These are phyloP conservation scores for Fusarium haematococcum DNA, from an alignment of 2,329 filamentous ascomycete species.

Conservation along the genomic window DNA sequence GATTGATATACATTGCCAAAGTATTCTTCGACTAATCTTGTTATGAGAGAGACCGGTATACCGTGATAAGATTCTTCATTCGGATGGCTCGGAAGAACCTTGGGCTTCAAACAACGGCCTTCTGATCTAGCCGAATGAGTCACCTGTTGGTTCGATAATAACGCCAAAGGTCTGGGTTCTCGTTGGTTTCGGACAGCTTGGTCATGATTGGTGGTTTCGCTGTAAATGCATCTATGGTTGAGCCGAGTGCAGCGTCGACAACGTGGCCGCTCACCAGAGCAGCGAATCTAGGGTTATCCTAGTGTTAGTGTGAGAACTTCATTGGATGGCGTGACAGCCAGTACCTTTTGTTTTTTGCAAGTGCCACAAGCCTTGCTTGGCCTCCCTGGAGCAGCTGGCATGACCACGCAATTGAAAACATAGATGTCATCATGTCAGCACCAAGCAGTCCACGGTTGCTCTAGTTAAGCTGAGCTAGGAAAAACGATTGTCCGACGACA, in stretches of 20 bases:
- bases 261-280: constrained; percentile 29
- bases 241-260: constrained; percentile 31
- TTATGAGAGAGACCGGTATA: background rate
- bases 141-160: background rate
- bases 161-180: no score
- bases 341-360: constrained; percentile 36
- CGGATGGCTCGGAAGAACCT: background rate
- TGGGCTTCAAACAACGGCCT: background rate
- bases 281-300: constrained; percentile 22
- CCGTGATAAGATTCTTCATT: background rate
- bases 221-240: constrained; percentile 6
- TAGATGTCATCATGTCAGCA: background rate
- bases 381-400: constrained; percentile 7
- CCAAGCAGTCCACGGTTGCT: background rate
- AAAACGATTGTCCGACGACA: background rate
- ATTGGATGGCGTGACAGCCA: background rate
- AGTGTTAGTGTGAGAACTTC: background rate
- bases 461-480: background rate
- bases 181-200: background rate
- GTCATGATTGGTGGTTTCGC: background rate
- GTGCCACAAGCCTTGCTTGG: constrained; percentile 28
- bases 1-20: constrained; percentile 36
- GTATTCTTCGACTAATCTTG: constrained; percentile 8
- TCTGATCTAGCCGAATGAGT: background rate
- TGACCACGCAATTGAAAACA: background rate